Base-by-base conservation (phyloP, 2,329 filamentous ascomycete genomes). In the Curvularia hawaiiensis region DNA sequence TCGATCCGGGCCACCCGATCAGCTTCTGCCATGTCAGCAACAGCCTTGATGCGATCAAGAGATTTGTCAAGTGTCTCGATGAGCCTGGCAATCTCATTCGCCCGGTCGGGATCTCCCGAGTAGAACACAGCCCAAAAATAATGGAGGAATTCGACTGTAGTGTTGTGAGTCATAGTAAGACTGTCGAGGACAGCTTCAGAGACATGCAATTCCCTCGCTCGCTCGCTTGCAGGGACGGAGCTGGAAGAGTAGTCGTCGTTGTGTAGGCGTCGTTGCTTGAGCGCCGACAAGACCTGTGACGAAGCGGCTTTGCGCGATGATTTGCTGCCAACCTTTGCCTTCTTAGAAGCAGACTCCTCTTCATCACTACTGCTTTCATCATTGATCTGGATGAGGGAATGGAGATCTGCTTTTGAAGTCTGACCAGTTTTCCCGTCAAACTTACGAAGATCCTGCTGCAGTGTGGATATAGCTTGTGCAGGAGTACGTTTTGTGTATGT, bases 71-170 rank as follows among this genome's bases (percentile, higher is more conserved):
- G 82, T 10, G 92, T 94, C 73, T 96, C 91, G 8, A 90, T 88
- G 46, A 97, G 83, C 60, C 90, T 92, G 7, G 88, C 87, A 14
- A 97, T 83, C 77, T 99, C 94, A 41, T 83, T 83, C 0, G 91
- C 91, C 33, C 91, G 88, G 58, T 91, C 88, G 1, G 90, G 79
- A 71, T 97, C 91, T 14, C 93, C 94, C 0, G 93, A 97, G 26
- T 96, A 83, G 71, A 96, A 99, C 0, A 93, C 88, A 33, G 86
- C 85, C 94, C 94, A 99, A 79, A 99, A 99, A 75, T 98, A 96
- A 68, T 94, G 91, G n/a, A 99, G 80, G 70, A 98, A 99, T 72
- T 99, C 95, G 38, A 91, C 89, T 0, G 92, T 96, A 0, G 95
- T 99, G 52, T 93, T 93, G 74, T 98, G 92, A 0, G 94, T 97